Conservation (phyloP, 441 rosid species). For the Corymbia citriodora region DNA sequence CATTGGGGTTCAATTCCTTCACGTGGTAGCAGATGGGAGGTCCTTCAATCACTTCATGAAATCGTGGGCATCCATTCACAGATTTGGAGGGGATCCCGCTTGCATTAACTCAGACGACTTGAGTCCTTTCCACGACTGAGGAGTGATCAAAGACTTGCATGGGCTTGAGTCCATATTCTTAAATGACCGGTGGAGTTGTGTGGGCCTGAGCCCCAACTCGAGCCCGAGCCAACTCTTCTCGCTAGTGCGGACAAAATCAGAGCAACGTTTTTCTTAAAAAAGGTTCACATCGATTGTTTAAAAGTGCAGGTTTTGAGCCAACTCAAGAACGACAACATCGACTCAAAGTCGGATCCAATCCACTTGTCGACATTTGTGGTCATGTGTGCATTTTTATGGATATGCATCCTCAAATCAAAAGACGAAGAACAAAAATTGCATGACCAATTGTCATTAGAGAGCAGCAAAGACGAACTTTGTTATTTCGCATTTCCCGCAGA, state of each 20-base stretch:
- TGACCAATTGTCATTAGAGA: background rate
- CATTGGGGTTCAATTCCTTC: constrained; percentile 26
- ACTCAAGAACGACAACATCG: background rate
- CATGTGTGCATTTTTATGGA: background rate
- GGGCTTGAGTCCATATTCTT: constrained; percentile 13
- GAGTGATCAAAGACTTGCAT: constrained; percentile 28
- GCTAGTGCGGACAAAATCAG: background rate
- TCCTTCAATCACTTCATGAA: constrained; percentile 43
- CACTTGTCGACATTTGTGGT: background rate
- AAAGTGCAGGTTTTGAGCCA: constrained; percentile 11
- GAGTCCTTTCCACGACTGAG: constrained; percentile 22
- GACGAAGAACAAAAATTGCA: background rate
- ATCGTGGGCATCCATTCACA: constrained; percentile 39
- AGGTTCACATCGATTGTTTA: background rate
- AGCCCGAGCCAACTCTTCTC: background rate
- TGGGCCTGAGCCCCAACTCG: background rate
- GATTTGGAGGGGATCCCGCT: background rate
- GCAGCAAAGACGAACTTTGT: background rate
- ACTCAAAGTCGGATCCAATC: background rate
- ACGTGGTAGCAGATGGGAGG: constrained; percentile 44
- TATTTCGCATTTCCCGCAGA: constrained; percentile 14
- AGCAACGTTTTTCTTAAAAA: constrained; percentile 3
- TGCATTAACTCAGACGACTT: background rate
- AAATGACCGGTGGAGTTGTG: constrained; percentile 12
- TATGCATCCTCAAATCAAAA: background rate